Conservation (phyloP, 2,329 filamentous ascomycete genomes). For the Sporothrix phasma region DNA sequence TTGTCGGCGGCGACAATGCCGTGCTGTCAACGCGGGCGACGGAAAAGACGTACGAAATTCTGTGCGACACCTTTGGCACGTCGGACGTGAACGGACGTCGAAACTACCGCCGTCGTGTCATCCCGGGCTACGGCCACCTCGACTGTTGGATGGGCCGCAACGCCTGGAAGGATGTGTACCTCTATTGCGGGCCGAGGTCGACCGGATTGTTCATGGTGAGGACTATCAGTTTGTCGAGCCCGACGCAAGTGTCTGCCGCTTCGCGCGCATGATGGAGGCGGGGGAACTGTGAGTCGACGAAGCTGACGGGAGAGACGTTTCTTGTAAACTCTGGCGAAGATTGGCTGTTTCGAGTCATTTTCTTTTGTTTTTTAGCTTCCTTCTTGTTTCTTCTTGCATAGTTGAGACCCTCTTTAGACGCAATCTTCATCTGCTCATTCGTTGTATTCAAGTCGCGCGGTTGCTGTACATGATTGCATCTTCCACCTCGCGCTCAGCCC, state of each 20-base stretch:
- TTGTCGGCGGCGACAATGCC: conserved; percentile 46
- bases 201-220: conserved; percentile 38
- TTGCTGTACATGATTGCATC: no score
- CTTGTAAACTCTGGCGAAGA: no score
- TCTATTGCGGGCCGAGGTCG: conserved; percentile 45
- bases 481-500: no score
- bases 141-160: conserved; percentile 54
- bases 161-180: conserved; percentile 50
- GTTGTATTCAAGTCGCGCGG: no score
- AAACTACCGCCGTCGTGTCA: conserved; percentile 42
- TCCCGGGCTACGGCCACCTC: conserved; percentile 50
- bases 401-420: no score
- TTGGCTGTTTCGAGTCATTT: no score
- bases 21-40: conserved; percentile 46
- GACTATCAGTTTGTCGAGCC: conserved; percentile 35
- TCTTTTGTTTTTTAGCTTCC: no score
- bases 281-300: conserved; percentile 29
- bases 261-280: conserved; percentile 31
- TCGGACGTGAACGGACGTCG: no score
- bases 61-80: conserved; percentile 43
- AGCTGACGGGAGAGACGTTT: no score
- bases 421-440: no score
- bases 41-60: conserved; percentile 41
- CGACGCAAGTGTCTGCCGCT: conserved; percentile 32
- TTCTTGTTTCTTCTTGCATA: no score